Base-by-base conservation (phyloP, 805 yeast genomes). In the Ogataea populi-albae region DNA sequence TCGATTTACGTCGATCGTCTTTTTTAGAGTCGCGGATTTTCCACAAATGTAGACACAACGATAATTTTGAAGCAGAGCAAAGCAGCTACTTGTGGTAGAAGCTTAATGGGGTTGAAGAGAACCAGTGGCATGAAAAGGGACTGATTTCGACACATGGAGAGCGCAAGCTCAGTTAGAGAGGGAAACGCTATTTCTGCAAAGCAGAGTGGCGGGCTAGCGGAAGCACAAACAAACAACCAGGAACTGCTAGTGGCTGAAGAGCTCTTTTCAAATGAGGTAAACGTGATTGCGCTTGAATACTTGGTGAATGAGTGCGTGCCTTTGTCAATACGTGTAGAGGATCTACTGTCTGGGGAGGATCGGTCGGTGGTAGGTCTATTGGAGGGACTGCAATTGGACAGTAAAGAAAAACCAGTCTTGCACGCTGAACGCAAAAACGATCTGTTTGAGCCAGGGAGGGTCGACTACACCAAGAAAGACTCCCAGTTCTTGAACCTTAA, bases 301-400 rank as follows among this genome's bases (percentile, higher is more conserved):
- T 71, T 88, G 14, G 59, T 89, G 19, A 82, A 80, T 51, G 96
- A 88, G 58, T 64, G 85, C 23, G 79, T 87, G 1, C 94, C 96
- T 3, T 57, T 80, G 28, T 75, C 88, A 0, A 70, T 81, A 29
- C 62, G 84, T 23, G 79, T 86, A 4, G 73, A 83, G 10, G 67
- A 72, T 31, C 64, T 68, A 26, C 57, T 77, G 17, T 57, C 51
- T 18, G 50, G 54, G 22, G 50, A 55, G 14, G 49, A 37, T 32
- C 31, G 41, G 23, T 21, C 37, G 26, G 28, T 45, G 35, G 35
- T 46, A 3, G 46, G 40, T 4, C 33, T 47, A 17, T 19, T 49
- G 30, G 29, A 38, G 5, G 39, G 35, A n/a, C 26, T 51, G 35
- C 37, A 43, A 3, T 26, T 35, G 20, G 41, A 45, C 23, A 26